phyloP scores from a whole-genome alignment of 805 yeast species.

The Kurtzmaniella fragi region DNA sequence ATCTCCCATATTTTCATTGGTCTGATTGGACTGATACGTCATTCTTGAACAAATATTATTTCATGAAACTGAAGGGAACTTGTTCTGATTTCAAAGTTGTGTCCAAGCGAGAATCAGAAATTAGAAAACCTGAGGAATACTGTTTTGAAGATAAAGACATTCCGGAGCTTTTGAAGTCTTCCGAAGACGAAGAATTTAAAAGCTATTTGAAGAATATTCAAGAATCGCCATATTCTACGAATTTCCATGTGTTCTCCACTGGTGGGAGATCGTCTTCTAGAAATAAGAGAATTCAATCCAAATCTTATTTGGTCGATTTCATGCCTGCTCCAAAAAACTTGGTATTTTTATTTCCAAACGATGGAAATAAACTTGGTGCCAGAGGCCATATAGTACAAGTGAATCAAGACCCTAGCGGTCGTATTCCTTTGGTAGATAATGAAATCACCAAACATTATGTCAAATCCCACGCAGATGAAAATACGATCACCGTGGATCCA shows the following conservation, averaged over 20 bases:
- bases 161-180: slow-evolving; percentile 6
- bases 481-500: too few species aligned
- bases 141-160: slow-evolving; percentile 23
- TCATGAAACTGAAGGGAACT: slow-evolving; percentile 9
- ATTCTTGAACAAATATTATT: slow-evolving; percentile 11
- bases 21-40: slow-evolving; percentile 26
- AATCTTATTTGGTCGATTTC: slow-evolving; percentile 37
- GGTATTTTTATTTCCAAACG: slow-evolving; percentile 22
- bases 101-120: slow-evolving; percentile 8
- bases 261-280: slow-evolving; percentile 26
- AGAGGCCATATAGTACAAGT: slow-evolving; percentile 11
- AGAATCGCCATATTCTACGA: slow-evolving; percentile 16
- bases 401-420: slow-evolving; percentile 10
- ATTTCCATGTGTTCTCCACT: slow-evolving; percentile 34
- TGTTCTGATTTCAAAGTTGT: slow-evolving; percentile 17
- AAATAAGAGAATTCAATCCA: slow-evolving; percentile 26
- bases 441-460: slow-evolving; percentile 6
- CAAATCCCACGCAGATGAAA: too few species aligned
- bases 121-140: slow-evolving; percentile 10
- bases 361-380: slow-evolving; percentile 1
- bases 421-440: slow-evolving; percentile 7
- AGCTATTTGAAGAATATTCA: slow-evolving; percentile 5
- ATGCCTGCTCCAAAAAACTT: slow-evolving; percentile 34
- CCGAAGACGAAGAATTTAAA: slow-evolving; percentile 1
- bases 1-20: slow-evolving; percentile 27